These are phyloP conservation scores for Asclepias syriaca DNA, from an alignment of 257 asterid species.

Conservation along the genomic window DNA sequence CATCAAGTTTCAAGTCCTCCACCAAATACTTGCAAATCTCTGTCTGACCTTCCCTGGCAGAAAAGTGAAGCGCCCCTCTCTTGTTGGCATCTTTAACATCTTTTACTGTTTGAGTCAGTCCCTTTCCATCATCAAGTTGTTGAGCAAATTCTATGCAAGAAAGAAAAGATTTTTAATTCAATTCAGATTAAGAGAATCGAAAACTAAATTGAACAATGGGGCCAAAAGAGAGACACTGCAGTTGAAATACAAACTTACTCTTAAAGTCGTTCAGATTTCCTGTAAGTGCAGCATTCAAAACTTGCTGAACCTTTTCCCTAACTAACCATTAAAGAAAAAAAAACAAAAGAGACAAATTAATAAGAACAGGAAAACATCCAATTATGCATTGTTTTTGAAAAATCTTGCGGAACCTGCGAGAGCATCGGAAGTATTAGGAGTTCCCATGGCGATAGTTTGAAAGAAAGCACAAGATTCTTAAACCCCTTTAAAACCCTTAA, in stretches of 20 bases:
- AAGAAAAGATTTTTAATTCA: neutral
- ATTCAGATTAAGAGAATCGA: neutral
- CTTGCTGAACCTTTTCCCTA: conserved; percentile 63
- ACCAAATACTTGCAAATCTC: conserved; percentile 83
- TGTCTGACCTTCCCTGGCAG: conserved; percentile 87
- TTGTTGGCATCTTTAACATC: conserved; percentile 94
- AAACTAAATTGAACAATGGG: neutral
- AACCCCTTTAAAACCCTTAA: too few relatives aligned
- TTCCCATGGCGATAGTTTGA: too few relatives aligned
- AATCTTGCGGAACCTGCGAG: too few relatives aligned
- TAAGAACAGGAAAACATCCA: neutral
- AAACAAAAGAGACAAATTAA: conserved; percentile 3
- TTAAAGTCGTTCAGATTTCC: conserved; percentile 66
- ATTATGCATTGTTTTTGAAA: too few relatives aligned
- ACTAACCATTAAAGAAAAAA: conserved; percentile 32
- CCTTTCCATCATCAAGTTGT: conserved; percentile 82
- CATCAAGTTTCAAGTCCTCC: conserved; percentile 80
- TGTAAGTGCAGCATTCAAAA: conserved; percentile 66
- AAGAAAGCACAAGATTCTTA: too few relatives aligned
- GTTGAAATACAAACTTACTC: conserved; percentile 37
- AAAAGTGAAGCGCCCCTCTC: conserved; percentile 92
- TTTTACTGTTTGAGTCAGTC: conserved; percentile 56
- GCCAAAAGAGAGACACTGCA: neutral
- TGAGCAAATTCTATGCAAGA: conserved; percentile 43
- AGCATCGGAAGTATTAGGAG: too few relatives aligned